Base-by-base conservation (phyloP, 2,329 filamentous ascomycete genomes). In the Cercospora sp. region DNA sequence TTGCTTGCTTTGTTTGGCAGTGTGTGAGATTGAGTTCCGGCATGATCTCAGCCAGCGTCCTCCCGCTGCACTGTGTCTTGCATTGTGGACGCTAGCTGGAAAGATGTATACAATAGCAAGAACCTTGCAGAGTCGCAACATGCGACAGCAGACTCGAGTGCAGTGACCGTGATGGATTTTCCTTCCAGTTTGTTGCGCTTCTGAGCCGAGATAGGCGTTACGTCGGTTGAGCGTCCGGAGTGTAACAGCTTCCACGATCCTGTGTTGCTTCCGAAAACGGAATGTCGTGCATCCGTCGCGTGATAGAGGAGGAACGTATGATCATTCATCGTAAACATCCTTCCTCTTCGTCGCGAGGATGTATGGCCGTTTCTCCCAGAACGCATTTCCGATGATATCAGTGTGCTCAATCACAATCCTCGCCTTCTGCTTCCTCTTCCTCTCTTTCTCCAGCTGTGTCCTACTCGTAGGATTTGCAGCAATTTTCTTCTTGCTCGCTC, bases 371-470 rank as follows among this genome's bases (percentile, higher is more conserved):
- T 85, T 86, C 71, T 92, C 86, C 95, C 95, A 99, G 77, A 99
- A 99, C 3, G 92, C 91, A 79, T 98, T 92, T 75, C 91, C 93
- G 80, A 99, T 98, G 75, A 99, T 91, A 81, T 99, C 95, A 68
- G 95, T 81, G 82, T 98, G 93, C 76, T 94, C 90, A 42, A 96
- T 85, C 39, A 92, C 87, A 57, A 99, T 89, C 62, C 86, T 86
- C 0, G 93, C 94, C 79, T 97, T 97, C 67, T 87, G 85, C 64
- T 91, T 87, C 70, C 88, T 86, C 82, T 97, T 98, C 77, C 85
- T 90, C 70, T 96, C 89, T 74, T 91, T 96, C 67, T 97, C 92
- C 20, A 85, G 82, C 75, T 96, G 92, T n/a, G 90, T 91, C 76
- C 90, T 94, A 53, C 75, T 77, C 62, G 23, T 67, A 9, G 66